A percentile compares a stretch with the other conserved stretches of the same genome.
Conservation (phyloP, 2,329 filamentous ascomycete species). For the Colletotrichum tropicale region DNA sequence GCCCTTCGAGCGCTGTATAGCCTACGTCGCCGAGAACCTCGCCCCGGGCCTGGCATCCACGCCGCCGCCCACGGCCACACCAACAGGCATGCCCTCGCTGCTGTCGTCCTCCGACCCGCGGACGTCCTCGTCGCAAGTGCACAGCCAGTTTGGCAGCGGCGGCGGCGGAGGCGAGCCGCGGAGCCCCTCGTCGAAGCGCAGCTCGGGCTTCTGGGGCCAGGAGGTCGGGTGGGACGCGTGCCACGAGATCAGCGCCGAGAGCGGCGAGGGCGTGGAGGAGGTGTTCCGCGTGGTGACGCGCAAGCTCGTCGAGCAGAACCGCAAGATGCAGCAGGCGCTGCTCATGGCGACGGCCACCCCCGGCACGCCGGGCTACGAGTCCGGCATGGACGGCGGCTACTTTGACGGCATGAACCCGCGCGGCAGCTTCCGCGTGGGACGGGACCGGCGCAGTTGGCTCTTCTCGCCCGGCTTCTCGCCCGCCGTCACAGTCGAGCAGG, state of each 20-base stretch:
- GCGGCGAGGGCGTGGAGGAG: constrained; percentile 94
- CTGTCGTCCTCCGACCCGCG: constrained; percentile 25
- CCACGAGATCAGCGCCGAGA: constrained; percentile 94
- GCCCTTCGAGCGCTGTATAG: constrained; percentile 93
- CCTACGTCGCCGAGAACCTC: constrained; percentile 91
- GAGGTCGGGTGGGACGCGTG: constrained; percentile 97
- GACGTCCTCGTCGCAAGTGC: constrained; percentile 11
- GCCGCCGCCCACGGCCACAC: constrained; percentile 67
- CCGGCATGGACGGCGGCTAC: constrained; percentile 51
- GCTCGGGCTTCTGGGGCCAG: constrained; percentile 85
- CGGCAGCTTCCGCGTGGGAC: constrained; percentile 61
- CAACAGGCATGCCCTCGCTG: constrained; percentile 32
- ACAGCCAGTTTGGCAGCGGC: constrained; percentile 27
- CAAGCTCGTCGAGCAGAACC: constrained; percentile 68
- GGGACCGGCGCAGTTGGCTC: constrained; percentile 64
- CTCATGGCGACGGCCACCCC: constrained; percentile 58
- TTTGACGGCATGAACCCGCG: constrained; percentile 54
- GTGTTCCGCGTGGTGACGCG: constrained; percentile 78
- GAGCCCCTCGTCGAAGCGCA: constrained; percentile 68
- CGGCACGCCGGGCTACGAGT: constrained; percentile 50
- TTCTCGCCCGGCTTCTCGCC: constrained; percentile 61
- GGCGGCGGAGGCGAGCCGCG: constrained; percentile 54
- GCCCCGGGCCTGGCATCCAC: constrained; percentile 73
- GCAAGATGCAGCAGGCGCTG: constrained; percentile 65
- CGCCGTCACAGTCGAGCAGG: constrained; percentile 52